Evolutionary conservation across 129 eudicot species (phyloP).

Genomic region (Flaveria robusta): DNA sequence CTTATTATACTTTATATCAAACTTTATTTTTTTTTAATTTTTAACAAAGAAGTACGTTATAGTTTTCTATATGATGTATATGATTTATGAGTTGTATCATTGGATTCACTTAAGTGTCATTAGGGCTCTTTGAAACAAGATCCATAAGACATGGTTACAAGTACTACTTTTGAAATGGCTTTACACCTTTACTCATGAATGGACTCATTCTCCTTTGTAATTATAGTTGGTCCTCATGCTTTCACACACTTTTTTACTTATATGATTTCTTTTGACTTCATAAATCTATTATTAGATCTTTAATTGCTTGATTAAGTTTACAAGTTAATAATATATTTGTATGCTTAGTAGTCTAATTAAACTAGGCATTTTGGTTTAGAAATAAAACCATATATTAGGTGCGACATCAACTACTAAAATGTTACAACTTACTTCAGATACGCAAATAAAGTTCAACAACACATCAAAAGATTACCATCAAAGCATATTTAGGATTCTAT

Average conservation of each 20-base stretch:
- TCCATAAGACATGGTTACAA: conserved; percentile 39
- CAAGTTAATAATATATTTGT: not conserved
- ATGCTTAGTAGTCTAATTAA: not conserved
- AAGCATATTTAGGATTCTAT: not conserved
- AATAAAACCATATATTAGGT: not conserved
- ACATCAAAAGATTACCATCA: not conserved
- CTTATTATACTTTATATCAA: not conserved
- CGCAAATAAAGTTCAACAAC: conserved; percentile 1
- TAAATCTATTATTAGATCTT: not conserved
- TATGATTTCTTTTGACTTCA: not conserved
- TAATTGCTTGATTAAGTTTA: not conserved
- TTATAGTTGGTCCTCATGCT: conserved; percentile 34
- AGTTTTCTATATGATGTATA: not conserved
- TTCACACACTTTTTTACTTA: conserved; percentile 29
- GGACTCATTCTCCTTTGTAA: conserved; percentile 32
- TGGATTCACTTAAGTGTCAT: conserved; percentile 33
- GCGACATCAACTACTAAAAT: not conserved
- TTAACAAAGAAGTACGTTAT: not conserved
- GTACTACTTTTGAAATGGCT: conserved; percentile 34
- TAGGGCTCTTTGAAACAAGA: conserved; percentile 34
- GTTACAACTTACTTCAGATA: conserved; percentile 16
- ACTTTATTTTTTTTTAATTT: not conserved
- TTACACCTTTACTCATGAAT: conserved; percentile 49
- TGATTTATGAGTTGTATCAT: conserved; percentile 28
- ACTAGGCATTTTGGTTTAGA: not conserved